phyloP scores from a whole-genome alignment of 805 yeast genomes.

The Schwanniomyces pseudopolymorphus region DNA sequence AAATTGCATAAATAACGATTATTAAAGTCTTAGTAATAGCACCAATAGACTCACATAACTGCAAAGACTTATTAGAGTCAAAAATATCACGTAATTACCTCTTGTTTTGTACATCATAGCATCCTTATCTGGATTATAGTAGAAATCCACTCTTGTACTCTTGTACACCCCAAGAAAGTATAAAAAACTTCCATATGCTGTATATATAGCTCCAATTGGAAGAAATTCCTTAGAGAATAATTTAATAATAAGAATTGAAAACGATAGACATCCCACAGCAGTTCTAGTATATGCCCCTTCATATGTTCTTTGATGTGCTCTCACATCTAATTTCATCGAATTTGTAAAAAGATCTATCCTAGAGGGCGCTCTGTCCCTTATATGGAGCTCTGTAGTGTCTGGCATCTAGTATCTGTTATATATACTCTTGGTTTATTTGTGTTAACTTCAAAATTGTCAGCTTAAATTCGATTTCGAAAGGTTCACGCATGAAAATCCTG shows the following conservation, averaged over 20 bases:
- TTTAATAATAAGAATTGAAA: conserved; percentile 63
- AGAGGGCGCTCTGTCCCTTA: conserved; percentile 26
- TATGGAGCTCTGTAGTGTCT: background rate
- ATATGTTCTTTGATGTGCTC: conserved; percentile 80
- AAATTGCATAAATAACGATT: background rate
- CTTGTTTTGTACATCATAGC: conserved; percentile 53
- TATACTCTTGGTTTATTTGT: background rate
- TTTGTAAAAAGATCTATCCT: conserved; percentile 38
- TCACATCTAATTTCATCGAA: conserved; percentile 45
- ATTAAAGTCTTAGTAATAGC: conserved; percentile 45
- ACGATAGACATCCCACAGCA: conserved; percentile 66
- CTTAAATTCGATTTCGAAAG: background rate
- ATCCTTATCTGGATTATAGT: conserved; percentile 36
- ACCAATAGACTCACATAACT: conserved; percentile 54
- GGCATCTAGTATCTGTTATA: background rate
- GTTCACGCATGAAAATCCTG: background rate
- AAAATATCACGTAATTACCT: conserved; percentile 57
- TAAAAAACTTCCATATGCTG: conserved; percentile 53
- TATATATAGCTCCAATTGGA: conserved; percentile 65
- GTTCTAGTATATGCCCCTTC: conserved; percentile 82
- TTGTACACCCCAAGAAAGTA: conserved; percentile 40
- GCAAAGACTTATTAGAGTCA: conserved; percentile 48
- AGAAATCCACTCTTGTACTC: conserved; percentile 35
- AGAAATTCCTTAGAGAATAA: conserved; percentile 63
- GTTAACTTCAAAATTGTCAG: background rate